phyloP scores from a whole-genome alignment of 2,329 filamentous ascomycete genomes.

The Fusarium mexicanum region DNA sequence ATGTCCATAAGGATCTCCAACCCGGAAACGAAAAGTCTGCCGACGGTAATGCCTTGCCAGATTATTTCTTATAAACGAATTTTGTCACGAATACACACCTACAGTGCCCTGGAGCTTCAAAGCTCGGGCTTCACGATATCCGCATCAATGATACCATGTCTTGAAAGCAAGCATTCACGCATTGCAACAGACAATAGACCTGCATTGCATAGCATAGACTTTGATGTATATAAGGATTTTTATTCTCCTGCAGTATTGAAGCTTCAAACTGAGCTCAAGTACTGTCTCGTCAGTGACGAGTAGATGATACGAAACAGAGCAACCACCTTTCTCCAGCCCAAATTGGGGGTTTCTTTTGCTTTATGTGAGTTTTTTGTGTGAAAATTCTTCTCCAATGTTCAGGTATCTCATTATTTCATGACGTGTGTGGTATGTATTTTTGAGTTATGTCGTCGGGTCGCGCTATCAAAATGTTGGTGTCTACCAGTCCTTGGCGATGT shows the following conservation, averaged over 20 bases:
- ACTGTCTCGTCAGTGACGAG: constrained; percentile 26
- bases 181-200: constrained; percentile 23
- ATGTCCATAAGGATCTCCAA: constrained; percentile 87
- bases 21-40: constrained; percentile 76
- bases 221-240: constrained; percentile 39
- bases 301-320: constrained; percentile 33
- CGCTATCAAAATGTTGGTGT: constrained; percentile 4
- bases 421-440: constrained; percentile 36
- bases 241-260: constrained; percentile 16
- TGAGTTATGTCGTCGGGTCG: constrained; percentile 15
- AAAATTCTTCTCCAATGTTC: constrained; percentile 32
- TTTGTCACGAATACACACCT: neutral
- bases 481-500: constrained; percentile 97
- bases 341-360: constrained; percentile 13
- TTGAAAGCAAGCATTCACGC: constrained; percentile 30
- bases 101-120: constrained; percentile 13
- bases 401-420: constrained; percentile 46
- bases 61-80: constrained; percentile 71
- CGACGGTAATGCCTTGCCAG: constrained; percentile 71
- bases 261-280: constrained; percentile 25
- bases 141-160: constrained; percentile 41
- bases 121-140: constrained; percentile 34
- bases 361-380: constrained; percentile 27
- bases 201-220: constrained; percentile 42
- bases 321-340: constrained; percentile 27